Evolutionary conservation across 495 filamentous ascomycete species (phyloP).

Genomic region (Zalerion maritima): DNA sequence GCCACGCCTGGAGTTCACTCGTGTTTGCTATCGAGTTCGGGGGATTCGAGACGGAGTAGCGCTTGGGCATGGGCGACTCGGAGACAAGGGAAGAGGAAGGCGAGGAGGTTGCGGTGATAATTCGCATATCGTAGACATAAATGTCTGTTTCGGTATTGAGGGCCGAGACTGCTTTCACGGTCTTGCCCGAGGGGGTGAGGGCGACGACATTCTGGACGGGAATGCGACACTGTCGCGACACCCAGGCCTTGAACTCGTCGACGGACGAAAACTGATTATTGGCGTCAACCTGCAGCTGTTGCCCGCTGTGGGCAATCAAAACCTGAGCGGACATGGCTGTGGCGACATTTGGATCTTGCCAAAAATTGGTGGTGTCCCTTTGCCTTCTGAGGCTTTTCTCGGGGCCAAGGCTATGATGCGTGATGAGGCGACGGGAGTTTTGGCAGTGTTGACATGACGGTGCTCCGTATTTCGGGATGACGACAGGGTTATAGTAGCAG

Average conservation of each 20-base stretch:
- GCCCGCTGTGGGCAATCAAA: constrained; percentile 78
- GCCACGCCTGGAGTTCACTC: constrained; percentile 67
- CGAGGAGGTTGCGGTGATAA: constrained; percentile 35
- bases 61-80: constrained; percentile 40
- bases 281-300: constrained; percentile 60
- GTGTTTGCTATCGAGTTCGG: constrained; percentile 62
- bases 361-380: too few relatives aligned
- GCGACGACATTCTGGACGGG: constrained; percentile 58
- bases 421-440: too few relatives aligned
- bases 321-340: constrained; percentile 65
- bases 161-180: constrained; percentile 60
- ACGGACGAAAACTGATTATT: constrained; percentile 46
- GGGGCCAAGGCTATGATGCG: too few relatives aligned
- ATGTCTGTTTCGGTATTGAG: constrained; percentile 73
- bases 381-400: too few relatives aligned
- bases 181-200: constrained; percentile 68
- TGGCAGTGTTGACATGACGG: too few relatives aligned
- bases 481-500: too few relatives aligned
- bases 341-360: too few relatives aligned
- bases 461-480: too few relatives aligned
- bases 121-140: constrained; percentile 69
- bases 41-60: constrained; percentile 40
- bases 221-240: constrained; percentile 51
- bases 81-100: constrained; percentile 25
- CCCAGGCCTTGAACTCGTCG: constrained; percentile 58